Conservation (phyloP, 805 yeast genomes). For the Saturnispora gosingensis region DNA sequence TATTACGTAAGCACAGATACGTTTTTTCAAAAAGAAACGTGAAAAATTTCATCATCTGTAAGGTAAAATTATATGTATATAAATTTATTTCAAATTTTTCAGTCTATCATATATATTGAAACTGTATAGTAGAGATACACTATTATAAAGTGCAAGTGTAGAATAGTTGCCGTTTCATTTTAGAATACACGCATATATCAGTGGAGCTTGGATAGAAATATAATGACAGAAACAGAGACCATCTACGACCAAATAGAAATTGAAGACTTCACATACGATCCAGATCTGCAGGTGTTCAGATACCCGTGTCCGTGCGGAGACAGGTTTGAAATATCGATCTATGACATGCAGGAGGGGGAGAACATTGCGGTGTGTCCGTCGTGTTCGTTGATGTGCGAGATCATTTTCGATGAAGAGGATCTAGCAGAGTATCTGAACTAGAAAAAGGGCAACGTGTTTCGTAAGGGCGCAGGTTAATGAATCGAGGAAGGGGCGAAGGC, state of each 20-base stretch:
- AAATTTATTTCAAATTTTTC: no score
- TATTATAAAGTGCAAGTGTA: no score
- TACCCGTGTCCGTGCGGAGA: conserved; percentile 99
- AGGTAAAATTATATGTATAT: no score
- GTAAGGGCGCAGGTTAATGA: no score
- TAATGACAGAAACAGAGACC: conserved; percentile 37
- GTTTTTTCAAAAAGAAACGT: no score
- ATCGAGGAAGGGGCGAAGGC: no score
- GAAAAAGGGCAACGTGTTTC: neutral
- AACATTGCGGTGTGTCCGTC: conserved; percentile 95
- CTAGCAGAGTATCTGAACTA: conserved; percentile 36
- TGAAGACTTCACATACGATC: conserved; percentile 91
- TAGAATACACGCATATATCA: no score
- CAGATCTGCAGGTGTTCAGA: conserved; percentile 69
- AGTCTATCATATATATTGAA: no score
- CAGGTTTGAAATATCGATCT: conserved; percentile 74
- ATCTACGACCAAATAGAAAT: conserved; percentile 93
- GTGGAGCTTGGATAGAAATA: no score
- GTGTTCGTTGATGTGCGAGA: conserved; percentile 87
- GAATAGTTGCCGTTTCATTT: no score
- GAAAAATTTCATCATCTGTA: no score
- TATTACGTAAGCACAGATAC: neutral
- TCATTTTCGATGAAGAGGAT: conserved; percentile 69
- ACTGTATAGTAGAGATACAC: no score
- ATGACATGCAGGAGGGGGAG: conserved; percentile 84